A percentile compares a stretch with the other conserved stretches of the same genome.
Conservation (phyloP, 2,329 filamentous ascomycete genomes). For the Clonostachys sp. region DNA sequence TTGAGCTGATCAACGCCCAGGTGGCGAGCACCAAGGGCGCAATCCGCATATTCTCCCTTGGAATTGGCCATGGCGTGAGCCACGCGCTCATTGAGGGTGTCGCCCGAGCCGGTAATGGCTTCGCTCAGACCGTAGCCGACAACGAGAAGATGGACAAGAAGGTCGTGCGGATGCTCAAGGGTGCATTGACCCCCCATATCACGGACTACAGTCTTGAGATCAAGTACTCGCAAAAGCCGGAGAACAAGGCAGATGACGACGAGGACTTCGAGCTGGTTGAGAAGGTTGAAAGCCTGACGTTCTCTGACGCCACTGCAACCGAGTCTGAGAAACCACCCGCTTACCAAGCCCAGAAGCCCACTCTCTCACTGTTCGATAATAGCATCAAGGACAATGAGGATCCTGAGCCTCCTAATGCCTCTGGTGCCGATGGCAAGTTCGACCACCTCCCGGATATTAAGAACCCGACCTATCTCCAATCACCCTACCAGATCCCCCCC, state of each 20-base stretch:
- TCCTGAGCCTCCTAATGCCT: constrained; percentile 14
- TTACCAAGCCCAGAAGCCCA: constrained; percentile 18
- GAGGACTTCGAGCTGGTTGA: constrained; percentile 63
- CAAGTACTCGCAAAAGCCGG: constrained; percentile 35
- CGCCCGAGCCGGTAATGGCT: constrained; percentile 49
- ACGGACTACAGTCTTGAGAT: constrained; percentile 60
- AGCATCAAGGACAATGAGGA: constrained; percentile 36
- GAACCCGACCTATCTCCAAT: constrained; percentile 56
- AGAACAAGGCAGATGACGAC: constrained; percentile 6
- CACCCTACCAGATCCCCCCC: constrained; percentile 57
- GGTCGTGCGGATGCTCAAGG: constrained; percentile 71
- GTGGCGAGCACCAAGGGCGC: constrained; percentile 31
- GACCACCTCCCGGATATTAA: constrained; percentile 47
- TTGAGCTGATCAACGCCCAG: constrained; percentile 36
- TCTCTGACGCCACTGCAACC: constrained; percentile 2
- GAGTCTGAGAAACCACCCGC: constrained; percentile 4
- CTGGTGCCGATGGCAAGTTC: constrained; percentile 25
- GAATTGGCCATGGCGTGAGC: constrained; percentile 46
- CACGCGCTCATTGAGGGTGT: constrained; percentile 50
- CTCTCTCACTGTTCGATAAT: constrained; percentile 58
- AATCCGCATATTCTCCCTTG: constrained; percentile 49
- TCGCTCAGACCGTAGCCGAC: constrained; percentile 56
- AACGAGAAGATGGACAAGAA: constrained; percentile 65
- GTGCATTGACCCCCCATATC: constrained; percentile 61
- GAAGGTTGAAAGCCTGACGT: constrained; percentile 41